Evolutionary conservation across 306 rosid genomes (phyloP).

Genomic region (Cyclanthera cordifolia): DNA sequence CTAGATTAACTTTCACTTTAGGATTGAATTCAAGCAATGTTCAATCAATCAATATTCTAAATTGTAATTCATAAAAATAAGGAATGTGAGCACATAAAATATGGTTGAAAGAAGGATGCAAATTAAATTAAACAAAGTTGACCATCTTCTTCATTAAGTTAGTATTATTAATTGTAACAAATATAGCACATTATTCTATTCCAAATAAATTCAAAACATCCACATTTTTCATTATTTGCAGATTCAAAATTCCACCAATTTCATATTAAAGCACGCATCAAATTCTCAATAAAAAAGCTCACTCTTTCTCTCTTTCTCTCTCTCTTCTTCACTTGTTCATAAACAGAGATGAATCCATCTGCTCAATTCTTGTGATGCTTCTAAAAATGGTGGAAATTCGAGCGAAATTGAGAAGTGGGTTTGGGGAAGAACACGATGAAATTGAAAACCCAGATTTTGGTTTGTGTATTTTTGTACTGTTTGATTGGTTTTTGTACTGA

Average conservation of each 20-base stretch:
- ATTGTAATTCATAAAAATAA: too few species aligned
- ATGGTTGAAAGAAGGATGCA: too few species aligned
- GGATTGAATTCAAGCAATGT: too few species aligned
- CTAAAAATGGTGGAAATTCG: constrained; percentile 41
- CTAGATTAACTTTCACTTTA: too few species aligned
- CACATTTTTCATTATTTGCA: constrained; percentile 36
- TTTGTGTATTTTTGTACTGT: constrained; percentile 17
- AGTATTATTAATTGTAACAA: too few species aligned
- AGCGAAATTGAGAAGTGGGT: constrained; percentile 22
- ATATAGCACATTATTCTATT: constrained; percentile 50
- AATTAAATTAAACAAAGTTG: too few species aligned
- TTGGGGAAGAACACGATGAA: constrained; percentile 18
- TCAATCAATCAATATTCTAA: too few species aligned
- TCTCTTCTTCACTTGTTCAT: not conserved
- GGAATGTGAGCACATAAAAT: too few species aligned
- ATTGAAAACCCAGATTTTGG: too few species aligned
- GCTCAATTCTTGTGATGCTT: constrained; percentile 18
- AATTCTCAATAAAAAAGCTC: too few species aligned
- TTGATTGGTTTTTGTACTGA: constrained; percentile 24
- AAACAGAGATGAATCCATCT: constrained; percentile 10
- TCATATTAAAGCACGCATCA: too few species aligned
- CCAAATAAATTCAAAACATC: constrained; percentile 51
- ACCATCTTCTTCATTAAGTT: too few species aligned
- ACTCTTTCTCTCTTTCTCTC: constrained; percentile 14
- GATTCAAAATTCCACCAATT: constrained; percentile 17